These are phyloP conservation scores for Elsinoe australis DNA, from an alignment of 2,329 filamentous ascomycete species.

Conservation along the genomic window DNA sequence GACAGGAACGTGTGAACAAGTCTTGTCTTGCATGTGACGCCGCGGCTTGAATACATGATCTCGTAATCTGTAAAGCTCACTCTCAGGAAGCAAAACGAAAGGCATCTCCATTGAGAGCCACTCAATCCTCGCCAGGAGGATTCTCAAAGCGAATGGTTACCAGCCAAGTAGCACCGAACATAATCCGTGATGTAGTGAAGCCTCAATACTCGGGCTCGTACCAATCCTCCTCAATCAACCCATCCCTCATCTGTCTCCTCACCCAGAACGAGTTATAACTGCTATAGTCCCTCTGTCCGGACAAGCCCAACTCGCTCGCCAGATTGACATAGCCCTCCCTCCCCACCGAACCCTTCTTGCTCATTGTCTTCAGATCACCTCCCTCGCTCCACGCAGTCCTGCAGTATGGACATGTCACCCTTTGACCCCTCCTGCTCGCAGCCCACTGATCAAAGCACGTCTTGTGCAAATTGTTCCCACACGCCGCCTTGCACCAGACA, in stretches of 20 bases:
- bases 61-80: constrained; percentile 3
- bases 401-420: constrained; percentile 30
- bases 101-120: too few relatives aligned
- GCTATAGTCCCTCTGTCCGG: constrained; percentile 26
- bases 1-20: neutral
- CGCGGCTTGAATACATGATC: constrained; percentile 1
- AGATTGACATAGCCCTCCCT: constrained; percentile 31
- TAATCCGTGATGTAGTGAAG: too few relatives aligned
- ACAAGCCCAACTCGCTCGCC: constrained; percentile 27
- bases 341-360: constrained; percentile 23
- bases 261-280: constrained; percentile 28
- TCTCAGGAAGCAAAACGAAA: too few relatives aligned
- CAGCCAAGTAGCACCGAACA: too few relatives aligned
- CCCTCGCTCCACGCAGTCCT: constrained; percentile 25
- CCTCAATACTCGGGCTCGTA: too few relatives aligned
- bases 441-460: constrained; percentile 50
- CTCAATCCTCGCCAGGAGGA: too few relatives aligned
- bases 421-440: constrained; percentile 23
- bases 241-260: constrained; percentile 19
- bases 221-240: constrained; percentile 1
- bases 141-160: too few relatives aligned
- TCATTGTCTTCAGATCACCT: constrained; percentile 23
- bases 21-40: constrained; percentile 1
- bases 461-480: constrained; percentile 56
- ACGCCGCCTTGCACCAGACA: constrained; percentile 53